phyloP scores from a whole-genome alignment of 2,329 filamentous ascomycete genomes.

The Botryotinia narcissicola region DNA sequence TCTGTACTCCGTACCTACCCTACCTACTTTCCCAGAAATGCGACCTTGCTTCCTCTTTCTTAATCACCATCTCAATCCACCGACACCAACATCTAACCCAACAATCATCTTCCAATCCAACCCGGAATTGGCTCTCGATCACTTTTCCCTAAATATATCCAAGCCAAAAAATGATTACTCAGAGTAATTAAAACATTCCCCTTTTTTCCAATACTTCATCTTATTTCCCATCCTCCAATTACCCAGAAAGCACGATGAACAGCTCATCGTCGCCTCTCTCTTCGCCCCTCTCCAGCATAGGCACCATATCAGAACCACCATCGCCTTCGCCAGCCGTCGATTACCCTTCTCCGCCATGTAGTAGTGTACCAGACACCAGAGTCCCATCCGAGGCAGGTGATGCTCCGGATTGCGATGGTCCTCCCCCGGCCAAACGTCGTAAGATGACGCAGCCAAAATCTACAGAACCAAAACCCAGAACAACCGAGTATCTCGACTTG shows the following conservation, averaged over 20 bases:
- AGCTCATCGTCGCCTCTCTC: constrained; percentile 33
- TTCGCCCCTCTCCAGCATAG: constrained; percentile 39
- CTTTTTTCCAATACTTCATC: constrained; percentile 4
- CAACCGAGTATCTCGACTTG: constrained; percentile 79
- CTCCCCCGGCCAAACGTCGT: constrained; percentile 73
- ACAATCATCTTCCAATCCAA: background rate
- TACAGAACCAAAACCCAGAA: constrained; percentile 56
- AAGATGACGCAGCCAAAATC: constrained; percentile 54
- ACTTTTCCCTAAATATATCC: background rate
- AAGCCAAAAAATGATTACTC: constrained; percentile 19
- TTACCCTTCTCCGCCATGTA: constrained; percentile 37
- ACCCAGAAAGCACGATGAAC: constrained; percentile 11
- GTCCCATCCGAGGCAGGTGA: constrained; percentile 28
- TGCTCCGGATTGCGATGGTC: constrained; percentile 49
- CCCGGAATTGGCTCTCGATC: background rate
- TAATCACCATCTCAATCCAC: background rate
- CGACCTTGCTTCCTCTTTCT: background rate
- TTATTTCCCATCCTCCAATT: constrained; percentile 1
- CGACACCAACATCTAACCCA: background rate
- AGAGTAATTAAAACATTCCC: constrained; percentile 15
- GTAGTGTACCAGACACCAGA: constrained; percentile 31
- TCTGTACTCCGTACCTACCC: background rate
- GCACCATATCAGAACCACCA: constrained; percentile 40
- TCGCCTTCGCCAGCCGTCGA: constrained; percentile 30
- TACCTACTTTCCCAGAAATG: background rate